Evolutionary conservation across 2,329 filamentous ascomycete species (phyloP), one percentile per base, ranked within the genome.

Genomic region (Thelonectria blattea): DNA sequence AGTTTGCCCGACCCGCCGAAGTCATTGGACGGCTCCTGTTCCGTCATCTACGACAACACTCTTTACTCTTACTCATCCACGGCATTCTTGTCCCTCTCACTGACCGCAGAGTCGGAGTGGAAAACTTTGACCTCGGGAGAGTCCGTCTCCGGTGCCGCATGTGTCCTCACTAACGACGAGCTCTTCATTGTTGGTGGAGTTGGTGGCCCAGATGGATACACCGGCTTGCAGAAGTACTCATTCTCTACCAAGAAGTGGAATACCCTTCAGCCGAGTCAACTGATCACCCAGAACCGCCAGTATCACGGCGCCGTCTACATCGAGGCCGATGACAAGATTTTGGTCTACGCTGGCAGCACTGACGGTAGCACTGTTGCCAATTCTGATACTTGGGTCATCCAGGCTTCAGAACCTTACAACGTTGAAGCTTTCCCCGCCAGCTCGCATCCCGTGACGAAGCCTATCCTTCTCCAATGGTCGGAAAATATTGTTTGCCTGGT

Each of bases 161-260:
- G 94, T 76, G 90, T 96, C 20, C 88, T 39, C 24, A 37, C 37
- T 18, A 82, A 90, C 64, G 73, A 89, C 5, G 90, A 84, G 24
- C 82, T 97, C 30, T 97, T 90, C 72, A 83, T 97, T 48, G 87
- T 98, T 39, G 94, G 94, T 68, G 94, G 94, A 50, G 84, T 81
- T 43, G 80, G 74, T 24, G 74, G 73, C 59, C 77, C 81, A 15
- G 72, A 78, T 0, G 78, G 79, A 50, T 96, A 95, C 72, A 78
- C 85, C 10, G 94, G 94, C 11, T 75, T 98, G 53, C 93, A 97
- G 76, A 86, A 84, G 68, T 88, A 78, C 66, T 83, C 80, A 0
- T 88, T 84, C 60, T 73, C 82, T 22, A 83, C 83, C 11, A 78
- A 78, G 14, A 75, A 81, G 58, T 88, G 85, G 85, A 75, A 81